These are phyloP conservation scores for Dothideomycetes sp. DNA, from an alignment of 2,329 filamentous ascomycete species.

Conservation along the genomic window DNA sequence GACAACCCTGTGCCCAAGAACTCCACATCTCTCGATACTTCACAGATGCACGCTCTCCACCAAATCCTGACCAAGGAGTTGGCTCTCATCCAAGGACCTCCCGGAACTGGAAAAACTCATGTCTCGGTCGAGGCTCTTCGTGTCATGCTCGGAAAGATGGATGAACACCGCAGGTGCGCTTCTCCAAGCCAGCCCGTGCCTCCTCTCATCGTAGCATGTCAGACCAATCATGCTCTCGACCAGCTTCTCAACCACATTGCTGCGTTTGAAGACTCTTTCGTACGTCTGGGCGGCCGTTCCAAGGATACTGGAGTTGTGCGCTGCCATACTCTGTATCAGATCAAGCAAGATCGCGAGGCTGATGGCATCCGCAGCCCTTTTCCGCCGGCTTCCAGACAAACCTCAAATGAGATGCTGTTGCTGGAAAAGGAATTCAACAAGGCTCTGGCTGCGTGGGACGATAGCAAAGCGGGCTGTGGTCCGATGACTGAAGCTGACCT, in stretches of 20 bases:
- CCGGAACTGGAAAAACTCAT: constrained; percentile 71
- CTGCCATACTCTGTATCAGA: constrained; percentile 55
- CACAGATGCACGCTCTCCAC: constrained; percentile 59
- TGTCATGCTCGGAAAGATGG: constrained; percentile 53
- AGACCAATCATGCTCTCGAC: constrained; percentile 86
- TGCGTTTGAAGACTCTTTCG: constrained; percentile 52
- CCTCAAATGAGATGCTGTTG: too few species aligned
- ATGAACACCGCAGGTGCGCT: constrained; percentile 2
- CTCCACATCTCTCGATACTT: constrained; percentile 52
- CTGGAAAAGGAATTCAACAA: constrained; percentile 6
- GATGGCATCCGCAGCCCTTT: too few species aligned
- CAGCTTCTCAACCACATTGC: constrained; percentile 62
- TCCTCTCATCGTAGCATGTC: constrained; percentile 70
- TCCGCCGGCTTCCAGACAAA: too few species aligned
- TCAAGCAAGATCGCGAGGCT: constrained; percentile 28
- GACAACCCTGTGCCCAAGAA: neutral
- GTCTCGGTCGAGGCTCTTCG: constrained; percentile 66
- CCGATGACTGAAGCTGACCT: constrained; percentile 3
- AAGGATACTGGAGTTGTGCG: constrained; percentile 54
- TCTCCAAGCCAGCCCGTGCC: constrained; percentile 38
- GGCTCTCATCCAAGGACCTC: constrained; percentile 75
- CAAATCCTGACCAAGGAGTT: constrained; percentile 63
- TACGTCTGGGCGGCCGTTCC: constrained; percentile 61
- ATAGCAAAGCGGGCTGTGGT: neutral
- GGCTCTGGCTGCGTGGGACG: neutral